Evolutionary conservation across 257 asterid species (phyloP).

Genomic region (Plectranthus barbatus): DNA sequence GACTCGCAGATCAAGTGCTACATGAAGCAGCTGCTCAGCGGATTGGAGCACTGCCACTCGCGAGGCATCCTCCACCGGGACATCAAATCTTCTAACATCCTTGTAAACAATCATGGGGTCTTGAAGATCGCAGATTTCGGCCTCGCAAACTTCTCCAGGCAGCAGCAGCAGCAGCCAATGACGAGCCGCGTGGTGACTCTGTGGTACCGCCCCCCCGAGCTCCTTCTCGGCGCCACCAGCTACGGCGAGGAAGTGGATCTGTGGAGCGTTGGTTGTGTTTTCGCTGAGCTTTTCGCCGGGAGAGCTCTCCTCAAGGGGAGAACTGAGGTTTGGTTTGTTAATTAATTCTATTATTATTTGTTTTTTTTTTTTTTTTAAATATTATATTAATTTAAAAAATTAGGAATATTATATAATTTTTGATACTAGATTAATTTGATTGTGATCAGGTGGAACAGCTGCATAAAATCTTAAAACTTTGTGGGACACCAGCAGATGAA

Average conservation of each 20-base stretch:
- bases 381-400: too few relatives aligned
- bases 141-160: conserved; percentile 57
- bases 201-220: conserved; percentile 99
- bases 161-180: conserved; percentile 44
- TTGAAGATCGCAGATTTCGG: conserved; percentile 91
- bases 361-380: too few relatives aligned
- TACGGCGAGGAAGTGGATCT: conserved; percentile 76
- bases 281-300: conserved; percentile 83
- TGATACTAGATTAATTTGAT: too few relatives aligned
- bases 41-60: conserved; percentile 82
- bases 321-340: conserved; percentile 84
- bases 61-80: conserved; percentile 84
- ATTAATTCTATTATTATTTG: too few relatives aligned
- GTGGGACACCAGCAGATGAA: conserved; percentile 85
- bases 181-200: conserved; percentile 93
- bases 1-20: conserved; percentile 97
- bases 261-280: conserved; percentile 95
- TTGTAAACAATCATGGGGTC: conserved; percentile 72
- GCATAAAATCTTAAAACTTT: conserved; percentile 89
- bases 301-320: conserved; percentile 88
- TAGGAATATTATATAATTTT: too few relatives aligned
- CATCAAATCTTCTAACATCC: conserved; percentile 70
- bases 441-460: conserved; percentile 72
- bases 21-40: conserved; percentile 68
- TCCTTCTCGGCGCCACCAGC: conserved; percentile 69